Evolutionary conservation across 306 rosid species (phyloP).

Genomic region (Bauhinia variegata): DNA sequence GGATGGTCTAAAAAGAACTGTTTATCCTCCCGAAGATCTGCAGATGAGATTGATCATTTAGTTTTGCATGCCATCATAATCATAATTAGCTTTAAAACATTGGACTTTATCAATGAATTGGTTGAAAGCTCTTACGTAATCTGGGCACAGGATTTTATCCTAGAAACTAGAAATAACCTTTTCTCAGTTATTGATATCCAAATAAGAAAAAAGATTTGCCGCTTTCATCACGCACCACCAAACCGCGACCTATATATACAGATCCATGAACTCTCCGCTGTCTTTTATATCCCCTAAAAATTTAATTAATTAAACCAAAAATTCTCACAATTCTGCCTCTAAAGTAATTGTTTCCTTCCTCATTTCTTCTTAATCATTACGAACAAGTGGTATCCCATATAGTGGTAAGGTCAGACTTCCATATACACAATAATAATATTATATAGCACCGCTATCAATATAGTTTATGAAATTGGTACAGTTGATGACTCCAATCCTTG

Average conservation of each 20-base stretch:
- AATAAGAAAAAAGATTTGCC: too few species aligned
- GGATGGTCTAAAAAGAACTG: conserved; percentile 66
- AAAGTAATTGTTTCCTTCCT: neutral
- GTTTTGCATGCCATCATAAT: neutral
- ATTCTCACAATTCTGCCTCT: conserved; percentile 1
- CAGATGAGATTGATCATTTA: conserved; percentile 24
- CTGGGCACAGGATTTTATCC: neutral
- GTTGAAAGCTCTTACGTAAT: too few species aligned
- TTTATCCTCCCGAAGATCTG: conserved; percentile 83
- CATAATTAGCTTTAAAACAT: too few species aligned
- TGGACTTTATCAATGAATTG: neutral
- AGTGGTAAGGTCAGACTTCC: neutral
- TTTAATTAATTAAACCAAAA: conserved; percentile 6
- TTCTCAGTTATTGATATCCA: too few species aligned
- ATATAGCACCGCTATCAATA: too few species aligned
- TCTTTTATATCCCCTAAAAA: neutral
- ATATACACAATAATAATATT: neutral
- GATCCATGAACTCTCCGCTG: neutral
- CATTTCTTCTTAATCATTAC: conserved; percentile 10
- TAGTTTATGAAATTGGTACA: neutral
- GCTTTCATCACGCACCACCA: too few species aligned
- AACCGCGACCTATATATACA: too few species aligned
- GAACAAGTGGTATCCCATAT: conserved; percentile 1
- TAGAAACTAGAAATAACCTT: too few species aligned
- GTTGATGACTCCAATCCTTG: neutral